Conservation (phyloP, 2,329 filamentous ascomycete species). For the Botryotinia narcissicola region DNA sequence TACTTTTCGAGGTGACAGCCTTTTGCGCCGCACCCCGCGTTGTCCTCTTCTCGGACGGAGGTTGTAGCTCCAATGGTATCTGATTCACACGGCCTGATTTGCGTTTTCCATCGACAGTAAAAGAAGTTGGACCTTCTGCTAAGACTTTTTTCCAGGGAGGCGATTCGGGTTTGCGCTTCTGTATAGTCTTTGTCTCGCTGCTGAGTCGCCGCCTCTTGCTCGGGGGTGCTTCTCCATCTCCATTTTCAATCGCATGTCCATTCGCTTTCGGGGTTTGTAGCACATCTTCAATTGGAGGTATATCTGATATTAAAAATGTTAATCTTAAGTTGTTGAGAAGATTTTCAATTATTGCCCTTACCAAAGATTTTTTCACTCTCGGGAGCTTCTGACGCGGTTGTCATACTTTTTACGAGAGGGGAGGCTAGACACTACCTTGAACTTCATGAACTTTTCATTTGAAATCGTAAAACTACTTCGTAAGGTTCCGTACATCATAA, state of each 20-base stretch:
- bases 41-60: constrained; percentile 50
- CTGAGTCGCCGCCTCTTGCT: constrained; percentile 64
- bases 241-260: constrained; percentile 33
- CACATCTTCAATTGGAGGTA: constrained; percentile 29
- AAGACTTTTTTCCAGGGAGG: constrained; percentile 90
- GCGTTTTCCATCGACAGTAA: constrained; percentile 69
- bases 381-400: constrained; percentile 38
- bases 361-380: constrained; percentile 36
- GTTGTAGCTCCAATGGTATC: constrained; percentile 53
- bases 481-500: constrained; percentile 47
- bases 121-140: constrained; percentile 84
- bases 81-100: constrained; percentile 64
- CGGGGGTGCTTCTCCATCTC: constrained; percentile 49
- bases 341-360: constrained; percentile 22
- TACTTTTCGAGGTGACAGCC: constrained; percentile 33
- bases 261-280: constrained; percentile 34
- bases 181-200: constrained; percentile 46
- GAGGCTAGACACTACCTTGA: constrained; percentile 45
- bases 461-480: constrained; percentile 54
- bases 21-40: constrained; percentile 48
- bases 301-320: constrained; percentile 29
- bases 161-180: constrained; percentile 59
- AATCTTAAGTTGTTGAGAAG: constrained; percentile 9
- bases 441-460: constrained; percentile 59
- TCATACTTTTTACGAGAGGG: constrained; percentile 37